phyloP scores from a whole-genome alignment of 176 grass and related monocot genomes.

The Oryza nivara region DNA sequence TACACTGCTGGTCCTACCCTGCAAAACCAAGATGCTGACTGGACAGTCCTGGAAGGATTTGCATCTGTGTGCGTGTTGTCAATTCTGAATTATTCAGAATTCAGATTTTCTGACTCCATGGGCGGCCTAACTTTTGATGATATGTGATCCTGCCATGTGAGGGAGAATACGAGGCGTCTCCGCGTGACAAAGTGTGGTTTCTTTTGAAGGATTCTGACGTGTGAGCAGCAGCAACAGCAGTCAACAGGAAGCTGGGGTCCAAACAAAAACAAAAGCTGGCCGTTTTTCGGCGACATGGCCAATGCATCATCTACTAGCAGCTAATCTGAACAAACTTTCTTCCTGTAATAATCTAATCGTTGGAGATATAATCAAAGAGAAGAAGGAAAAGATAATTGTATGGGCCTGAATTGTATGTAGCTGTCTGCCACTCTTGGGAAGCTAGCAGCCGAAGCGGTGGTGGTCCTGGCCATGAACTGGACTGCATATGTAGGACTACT shows the following conservation, averaged over 20 bases:
- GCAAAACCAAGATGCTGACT: neutral
- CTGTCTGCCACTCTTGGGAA: conserved; percentile 24
- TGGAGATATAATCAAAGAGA: neutral
- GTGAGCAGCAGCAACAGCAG: neutral
- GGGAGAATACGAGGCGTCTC: neutral
- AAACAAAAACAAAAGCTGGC: neutral
- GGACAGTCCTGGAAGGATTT: neutral
- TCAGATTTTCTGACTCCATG: neutral
- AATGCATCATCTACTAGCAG: no score
- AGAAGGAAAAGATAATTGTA: neutral
- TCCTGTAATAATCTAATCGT: neutral
- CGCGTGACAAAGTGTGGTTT: neutral
- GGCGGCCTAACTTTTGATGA: neutral
- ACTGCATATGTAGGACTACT: neutral
- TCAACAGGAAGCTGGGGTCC: neutral
- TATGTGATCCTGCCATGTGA: neutral
- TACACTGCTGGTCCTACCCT: neutral
- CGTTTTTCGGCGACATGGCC: neutral
- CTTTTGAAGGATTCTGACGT: neutral
- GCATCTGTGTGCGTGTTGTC: neutral
- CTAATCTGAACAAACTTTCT: neutral
- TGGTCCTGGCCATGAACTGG: neutral
- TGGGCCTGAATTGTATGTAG: neutral
- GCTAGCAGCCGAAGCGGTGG: neutral
- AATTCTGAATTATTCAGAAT: neutral